Conservation (phyloP, 2,329 filamentous ascomycete genomes). For the Helotiales sp. region DNA sequence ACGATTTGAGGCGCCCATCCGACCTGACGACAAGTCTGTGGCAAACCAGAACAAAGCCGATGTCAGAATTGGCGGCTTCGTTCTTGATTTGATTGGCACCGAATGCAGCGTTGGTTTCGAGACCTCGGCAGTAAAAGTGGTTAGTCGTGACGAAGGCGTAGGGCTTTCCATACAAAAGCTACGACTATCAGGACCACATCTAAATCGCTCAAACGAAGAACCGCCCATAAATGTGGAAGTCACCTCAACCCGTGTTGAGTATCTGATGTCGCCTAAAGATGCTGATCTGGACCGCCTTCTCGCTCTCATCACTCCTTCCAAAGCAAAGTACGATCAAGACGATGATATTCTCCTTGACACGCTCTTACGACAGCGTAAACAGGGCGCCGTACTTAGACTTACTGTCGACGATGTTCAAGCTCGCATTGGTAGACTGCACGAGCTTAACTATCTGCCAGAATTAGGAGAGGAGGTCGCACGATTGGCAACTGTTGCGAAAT, state of each 20-base stretch:
- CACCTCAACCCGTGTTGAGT: slow-evolving; percentile 69
- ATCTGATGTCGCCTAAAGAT: slow-evolving; percentile 71
- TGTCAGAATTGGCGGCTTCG: slow-evolving; percentile 72
- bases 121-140: slow-evolving; percentile 79
- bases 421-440: slow-evolving; percentile 60
- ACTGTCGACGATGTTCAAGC: slow-evolving; percentile 65
- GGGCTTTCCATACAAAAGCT: slow-evolving; percentile 74
- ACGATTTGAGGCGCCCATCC: slow-evolving; percentile 53
- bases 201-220: slow-evolving; percentile 51
- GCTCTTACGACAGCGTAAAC: slow-evolving; percentile 78
- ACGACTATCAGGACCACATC: slow-evolving; percentile 70
- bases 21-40: slow-evolving; percentile 30
- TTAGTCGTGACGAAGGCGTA: slow-evolving; percentile 71
- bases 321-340: slow-evolving; percentile 81
- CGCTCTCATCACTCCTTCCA: slow-evolving; percentile 86
- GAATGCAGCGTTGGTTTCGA: slow-evolving; percentile 73
- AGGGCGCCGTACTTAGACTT: slow-evolving; percentile 78
- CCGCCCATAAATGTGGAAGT: slow-evolving; percentile 65
- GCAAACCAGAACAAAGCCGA: slow-evolving; percentile 62
- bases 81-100: slow-evolving; percentile 74
- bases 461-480: slow-evolving; percentile 79
- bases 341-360: slow-evolving; percentile 96
- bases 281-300: slow-evolving; percentile 79
- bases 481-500: slow-evolving; percentile 86
- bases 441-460: slow-evolving; percentile 66